Evolutionary conservation across 352 stramenopile species (phyloP).

Genomic region (Phytophthora sp.): DNA sequence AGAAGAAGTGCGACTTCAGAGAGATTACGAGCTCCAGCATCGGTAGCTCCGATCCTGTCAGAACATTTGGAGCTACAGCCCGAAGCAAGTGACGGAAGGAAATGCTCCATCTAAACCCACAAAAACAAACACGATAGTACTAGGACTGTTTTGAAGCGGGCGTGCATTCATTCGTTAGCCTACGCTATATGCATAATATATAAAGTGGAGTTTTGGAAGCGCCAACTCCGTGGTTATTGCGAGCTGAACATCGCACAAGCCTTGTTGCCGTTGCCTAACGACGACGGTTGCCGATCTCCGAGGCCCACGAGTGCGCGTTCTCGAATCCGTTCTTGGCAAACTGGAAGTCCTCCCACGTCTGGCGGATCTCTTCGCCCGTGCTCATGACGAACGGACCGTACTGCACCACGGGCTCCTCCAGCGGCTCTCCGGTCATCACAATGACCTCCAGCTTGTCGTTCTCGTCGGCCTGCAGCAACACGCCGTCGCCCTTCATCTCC

Average conservation of each 20-base stretch:
- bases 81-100: slow-evolving; percentile 23
- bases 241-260: neutral
- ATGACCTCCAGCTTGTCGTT: slow-evolving; percentile 54
- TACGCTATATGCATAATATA: slow-evolving; percentile 14
- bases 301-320: slow-evolving; percentile 55
- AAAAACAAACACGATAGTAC: neutral
- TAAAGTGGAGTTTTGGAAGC: neutral
- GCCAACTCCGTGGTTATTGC: neutral
- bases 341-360: slow-evolving; percentile 61
- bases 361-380: slow-evolving; percentile 49
- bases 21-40: slow-evolving; percentile 13
- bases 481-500: slow-evolving; percentile 54
- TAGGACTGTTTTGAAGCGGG: neutral
- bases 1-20: slow-evolving; percentile 10
- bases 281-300: slow-evolving; percentile 51
- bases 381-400: slow-evolving; percentile 85
- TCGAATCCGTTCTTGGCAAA: slow-evolving; percentile 70
- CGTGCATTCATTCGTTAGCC: neutral
- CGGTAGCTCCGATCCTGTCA: slow-evolving; percentile 24
- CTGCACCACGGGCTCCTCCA: slow-evolving; percentile 69
- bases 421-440: slow-evolving; percentile 53
- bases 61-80: slow-evolving; percentile 34
- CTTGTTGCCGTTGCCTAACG: neutral
- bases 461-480: slow-evolving; percentile 38
- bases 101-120: slow-evolving; percentile 25